A percentile compares a stretch with the other conserved stretches of the same genome.
Conservation (phyloP, 2,329 filamentous ascomycete genomes). For the Fusarium paranaense region DNA sequence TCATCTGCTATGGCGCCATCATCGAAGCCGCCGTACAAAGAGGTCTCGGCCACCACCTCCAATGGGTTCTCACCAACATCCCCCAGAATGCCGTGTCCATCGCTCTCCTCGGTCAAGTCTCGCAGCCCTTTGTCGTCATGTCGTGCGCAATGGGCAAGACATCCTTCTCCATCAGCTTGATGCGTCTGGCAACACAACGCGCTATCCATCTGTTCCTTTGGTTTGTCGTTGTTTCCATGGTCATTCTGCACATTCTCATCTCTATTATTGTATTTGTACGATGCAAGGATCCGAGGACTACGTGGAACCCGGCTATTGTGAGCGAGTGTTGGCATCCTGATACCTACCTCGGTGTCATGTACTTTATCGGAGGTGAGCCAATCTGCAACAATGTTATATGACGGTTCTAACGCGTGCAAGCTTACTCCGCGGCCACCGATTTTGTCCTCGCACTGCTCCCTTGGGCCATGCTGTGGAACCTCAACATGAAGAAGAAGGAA, state of each 20-base stretch:
- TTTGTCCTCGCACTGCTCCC: constrained; percentile 30
- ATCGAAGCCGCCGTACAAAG: constrained; percentile 25
- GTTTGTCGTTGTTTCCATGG: constrained; percentile 27
- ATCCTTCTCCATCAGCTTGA: constrained; percentile 31
- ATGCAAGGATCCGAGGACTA: constrained; percentile 27
- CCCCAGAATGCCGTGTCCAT: constrained; percentile 23
- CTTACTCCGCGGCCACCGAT: constrained; percentile 32
- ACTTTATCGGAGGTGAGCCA: constrained; percentile 17
- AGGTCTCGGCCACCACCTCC: constrained; percentile 25
- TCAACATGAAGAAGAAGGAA: constrained; percentile 37
- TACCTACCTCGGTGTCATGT: constrained; percentile 21
- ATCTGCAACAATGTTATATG: too few relatives aligned
- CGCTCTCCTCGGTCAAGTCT: constrained; percentile 20
- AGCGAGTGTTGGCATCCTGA: constrained; percentile 33
- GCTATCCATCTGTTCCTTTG: constrained; percentile 23
- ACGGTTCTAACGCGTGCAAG: background rate
- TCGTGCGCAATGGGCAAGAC: constrained; percentile 29
- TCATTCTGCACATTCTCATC: constrained; percentile 23
- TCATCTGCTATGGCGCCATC: constrained; percentile 22
- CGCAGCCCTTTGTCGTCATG: constrained; percentile 32
- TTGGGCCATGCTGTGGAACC: constrained; percentile 32
- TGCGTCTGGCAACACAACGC: constrained; percentile 27
- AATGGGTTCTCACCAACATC: constrained; percentile 12
- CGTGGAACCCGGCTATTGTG: constrained; percentile 29
- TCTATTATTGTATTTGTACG: constrained; percentile 22